Conservation (phyloP, 495 filamentous ascomycete species). For the Hypoxylon lenormandii region DNA sequence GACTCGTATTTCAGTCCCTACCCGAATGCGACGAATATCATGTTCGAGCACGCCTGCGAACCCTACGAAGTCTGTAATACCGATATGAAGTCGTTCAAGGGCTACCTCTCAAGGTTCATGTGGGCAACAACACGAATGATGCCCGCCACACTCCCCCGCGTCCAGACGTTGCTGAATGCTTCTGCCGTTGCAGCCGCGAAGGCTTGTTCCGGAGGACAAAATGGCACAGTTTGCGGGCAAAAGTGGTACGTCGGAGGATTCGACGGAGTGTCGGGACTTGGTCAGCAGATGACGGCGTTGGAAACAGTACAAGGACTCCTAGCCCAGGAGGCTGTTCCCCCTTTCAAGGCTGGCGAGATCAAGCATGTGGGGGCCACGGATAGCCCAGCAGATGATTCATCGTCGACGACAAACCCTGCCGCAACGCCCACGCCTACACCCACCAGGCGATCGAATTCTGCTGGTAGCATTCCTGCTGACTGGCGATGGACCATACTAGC, state of each 20-base stretch:
- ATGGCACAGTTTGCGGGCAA: constrained; percentile 73
- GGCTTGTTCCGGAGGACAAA: constrained; percentile 70
- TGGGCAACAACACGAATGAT: constrained; percentile 71
- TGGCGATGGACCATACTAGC: constrained; percentile 18
- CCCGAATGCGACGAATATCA: constrained; percentile 64
- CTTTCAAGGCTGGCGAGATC: constrained; percentile 59
- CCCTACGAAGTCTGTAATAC: constrained; percentile 69
- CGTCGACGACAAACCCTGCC: constrained; percentile 17
- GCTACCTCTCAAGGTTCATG: constrained; percentile 80
- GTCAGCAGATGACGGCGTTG: constrained; percentile 77
- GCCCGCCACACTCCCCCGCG: constrained; percentile 65
- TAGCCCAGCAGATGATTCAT: constrained; percentile 41
- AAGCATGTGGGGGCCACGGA: constrained; percentile 53
- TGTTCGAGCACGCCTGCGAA: constrained; percentile 82
- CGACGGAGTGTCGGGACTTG: constrained; percentile 71
- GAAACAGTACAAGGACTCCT: constrained; percentile 73
- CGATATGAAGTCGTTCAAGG: constrained; percentile 84
- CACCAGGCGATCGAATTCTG: constrained; percentile 28
- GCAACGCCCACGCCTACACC: constrained; percentile 12
- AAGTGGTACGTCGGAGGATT: constrained; percentile 73
- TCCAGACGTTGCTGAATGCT: constrained; percentile 64
- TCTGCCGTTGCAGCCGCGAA: constrained; percentile 74
- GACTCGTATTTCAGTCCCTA: constrained; percentile 51
- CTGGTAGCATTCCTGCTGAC: constrained; percentile 1
- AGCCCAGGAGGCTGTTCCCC: constrained; percentile 51